A percentile compares a stretch with the other conserved stretches of the same genome.
These are phyloP conservation scores for Tephrocybe sp. DNA, from an alignment of 768 basidiomycete genomes.

Conservation along the genomic window DNA sequence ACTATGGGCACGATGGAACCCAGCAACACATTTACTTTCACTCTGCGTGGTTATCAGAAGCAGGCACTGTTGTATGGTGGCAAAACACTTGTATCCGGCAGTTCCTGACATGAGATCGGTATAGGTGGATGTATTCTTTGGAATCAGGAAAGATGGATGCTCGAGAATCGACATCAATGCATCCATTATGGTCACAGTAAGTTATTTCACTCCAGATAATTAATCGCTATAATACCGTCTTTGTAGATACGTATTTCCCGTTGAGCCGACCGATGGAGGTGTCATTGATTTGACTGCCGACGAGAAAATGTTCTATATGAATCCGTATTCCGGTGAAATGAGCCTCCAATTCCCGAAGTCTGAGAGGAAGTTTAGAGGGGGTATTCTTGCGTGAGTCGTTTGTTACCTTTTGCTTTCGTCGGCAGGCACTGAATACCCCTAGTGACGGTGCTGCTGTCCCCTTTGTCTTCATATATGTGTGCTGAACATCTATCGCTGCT, in stretches of 20 bases:
- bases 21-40: slow-evolving; percentile 68
- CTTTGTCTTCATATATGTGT: not conserved
- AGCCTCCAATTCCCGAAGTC: slow-evolving; percentile 82
- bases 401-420: slow-evolving; percentile 1
- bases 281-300: slow-evolving; percentile 80
- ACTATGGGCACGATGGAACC: slow-evolving; percentile 82
- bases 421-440: slow-evolving; percentile 16
- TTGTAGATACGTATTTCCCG: slow-evolving; percentile 70
- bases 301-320: slow-evolving; percentile 82
- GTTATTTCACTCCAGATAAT: not conserved
- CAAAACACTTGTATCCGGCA: not conserved
- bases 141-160: slow-evolving; percentile 75
- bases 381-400: slow-evolving; percentile 78
- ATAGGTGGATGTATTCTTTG: slow-evolving; percentile 88
- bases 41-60: slow-evolving; percentile 85
- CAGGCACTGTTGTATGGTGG: slow-evolving; percentile 78
- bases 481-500: not conserved
- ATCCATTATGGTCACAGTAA: slow-evolving; percentile 93
- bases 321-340: slow-evolving; percentile 87
- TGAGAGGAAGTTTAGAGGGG: slow-evolving; percentile 74
- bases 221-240: not conserved
- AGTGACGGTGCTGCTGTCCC: slow-evolving; percentile 16
- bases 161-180: slow-evolving; percentile 71
- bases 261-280: slow-evolving; percentile 48
- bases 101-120: not conserved